Conservation (phyloP, 176 grass and related monocot species). For the Carex pumila region DNA sequence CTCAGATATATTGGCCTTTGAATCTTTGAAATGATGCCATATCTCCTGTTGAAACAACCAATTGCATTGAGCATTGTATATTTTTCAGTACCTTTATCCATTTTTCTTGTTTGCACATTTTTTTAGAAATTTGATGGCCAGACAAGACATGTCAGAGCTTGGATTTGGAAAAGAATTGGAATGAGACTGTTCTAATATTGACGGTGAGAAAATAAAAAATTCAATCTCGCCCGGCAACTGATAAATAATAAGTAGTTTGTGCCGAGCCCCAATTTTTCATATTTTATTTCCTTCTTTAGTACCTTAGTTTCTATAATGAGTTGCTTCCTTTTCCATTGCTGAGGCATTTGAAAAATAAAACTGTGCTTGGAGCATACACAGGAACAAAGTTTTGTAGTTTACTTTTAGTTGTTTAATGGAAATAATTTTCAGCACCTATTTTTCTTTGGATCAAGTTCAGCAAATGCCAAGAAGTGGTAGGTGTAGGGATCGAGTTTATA, state of each 20-base stretch:
- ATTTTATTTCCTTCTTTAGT: not conserved
- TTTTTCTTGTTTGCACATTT: not conserved
- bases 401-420: not conserved
- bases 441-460: not conserved
- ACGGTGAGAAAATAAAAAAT: not conserved
- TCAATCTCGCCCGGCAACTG: not conserved
- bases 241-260: not conserved
- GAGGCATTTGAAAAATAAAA: not conserved
- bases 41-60: not conserved
- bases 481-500: not conserved
- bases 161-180: conserved; percentile 23
- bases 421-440: not conserved
- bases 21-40: not conserved
- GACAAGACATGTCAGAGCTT: conserved; percentile 41
- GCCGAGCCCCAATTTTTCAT: not conserved
- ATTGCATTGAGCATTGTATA: not conserved
- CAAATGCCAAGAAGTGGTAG: not conserved
- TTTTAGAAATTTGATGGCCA: conserved; percentile 45
- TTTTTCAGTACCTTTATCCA: not conserved
- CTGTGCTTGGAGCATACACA: not conserved
- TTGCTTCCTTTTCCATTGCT: not conserved
- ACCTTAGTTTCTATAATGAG: not conserved
- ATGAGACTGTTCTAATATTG: conserved; percentile 16
- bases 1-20: not conserved
- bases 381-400: not conserved